Conservation (phyloP, 805 yeast genomes). For the Millerozyma acaciae region DNA sequence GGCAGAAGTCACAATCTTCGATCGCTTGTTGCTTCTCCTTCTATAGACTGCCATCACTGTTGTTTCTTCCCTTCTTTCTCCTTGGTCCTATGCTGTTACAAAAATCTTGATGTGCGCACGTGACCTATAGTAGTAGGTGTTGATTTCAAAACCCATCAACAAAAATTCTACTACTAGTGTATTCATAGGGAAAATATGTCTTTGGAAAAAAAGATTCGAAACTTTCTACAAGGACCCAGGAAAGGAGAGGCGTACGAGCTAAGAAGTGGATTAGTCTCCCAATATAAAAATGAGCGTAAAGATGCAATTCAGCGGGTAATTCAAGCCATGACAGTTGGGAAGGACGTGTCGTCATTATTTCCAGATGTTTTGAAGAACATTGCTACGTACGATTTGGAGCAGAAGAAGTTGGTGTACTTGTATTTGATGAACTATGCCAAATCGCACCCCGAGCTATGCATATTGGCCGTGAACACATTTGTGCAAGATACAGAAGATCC, state of each 20-base stretch:
- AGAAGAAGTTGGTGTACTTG: slow-evolving; percentile 90
- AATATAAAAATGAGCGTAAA: slow-evolving; percentile 89
- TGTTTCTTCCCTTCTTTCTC: too few species aligned
- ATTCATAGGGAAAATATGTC: slow-evolving; percentile 21
- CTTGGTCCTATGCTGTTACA: neutral
- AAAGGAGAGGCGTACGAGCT: slow-evolving; percentile 87
- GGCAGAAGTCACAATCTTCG: slow-evolving; percentile 1
- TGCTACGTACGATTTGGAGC: slow-evolving; percentile 94
- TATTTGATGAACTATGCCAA: slow-evolving; percentile 97
- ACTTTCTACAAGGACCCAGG: slow-evolving; percentile 41
- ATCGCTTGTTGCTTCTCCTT: slow-evolving; percentile 5
- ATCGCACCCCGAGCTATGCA: slow-evolving; percentile 91
- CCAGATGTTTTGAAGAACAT: slow-evolving; percentile 96
- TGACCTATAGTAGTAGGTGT: neutral
- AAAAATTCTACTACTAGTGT: neutral
- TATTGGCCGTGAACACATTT: slow-evolving; percentile 94
- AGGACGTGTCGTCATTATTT: slow-evolving; percentile 89
- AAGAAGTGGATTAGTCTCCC: slow-evolving; percentile 86
- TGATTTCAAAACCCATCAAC: slow-evolving; percentile 1
- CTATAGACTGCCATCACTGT: slow-evolving; percentile 15
- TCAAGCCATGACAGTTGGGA: slow-evolving; percentile 97
- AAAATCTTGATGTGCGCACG: neutral
- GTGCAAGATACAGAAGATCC: slow-evolving; percentile 94
- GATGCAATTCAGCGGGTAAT: slow-evolving; percentile 96
- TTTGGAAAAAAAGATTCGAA: slow-evolving; percentile 41